Conservation (phyloP, 306 rosid genomes). For the Luffa acutangula region DNA sequence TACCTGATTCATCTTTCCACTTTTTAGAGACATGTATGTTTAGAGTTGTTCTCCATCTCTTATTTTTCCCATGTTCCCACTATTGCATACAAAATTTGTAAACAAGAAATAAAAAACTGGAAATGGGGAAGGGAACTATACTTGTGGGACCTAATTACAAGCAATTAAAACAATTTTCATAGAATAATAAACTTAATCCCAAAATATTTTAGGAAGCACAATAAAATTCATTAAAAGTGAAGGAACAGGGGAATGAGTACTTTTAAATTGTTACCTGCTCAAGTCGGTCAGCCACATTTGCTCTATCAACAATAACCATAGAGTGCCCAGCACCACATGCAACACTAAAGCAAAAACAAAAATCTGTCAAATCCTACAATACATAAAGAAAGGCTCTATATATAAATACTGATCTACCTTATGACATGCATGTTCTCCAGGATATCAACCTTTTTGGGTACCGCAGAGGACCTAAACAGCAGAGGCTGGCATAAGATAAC, state of each 20-base stretch:
- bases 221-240: not conserved
- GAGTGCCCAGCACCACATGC: slow-evolving; percentile 88
- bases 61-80: not conserved
- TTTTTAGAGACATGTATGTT: not conserved
- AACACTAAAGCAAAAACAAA: slow-evolving; percentile 47
- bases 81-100: not conserved
- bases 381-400: not conserved
- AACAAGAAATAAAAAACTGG: not conserved
- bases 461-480: slow-evolving; percentile 67
- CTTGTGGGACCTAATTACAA: not conserved
- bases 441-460: slow-evolving; percentile 86
- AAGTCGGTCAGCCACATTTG: slow-evolving; percentile 59
- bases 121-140: not conserved
- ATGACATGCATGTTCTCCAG: slow-evolving; percentile 92
- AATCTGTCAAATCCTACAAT: slow-evolving; percentile 8
- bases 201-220: not conserved
- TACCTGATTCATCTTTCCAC: not conserved
- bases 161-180: not conserved
- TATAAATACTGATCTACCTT: slow-evolving; percentile 26
- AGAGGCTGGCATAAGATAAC: slow-evolving; percentile 3
- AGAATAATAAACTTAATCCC: not conserved
- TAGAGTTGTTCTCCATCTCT: not conserved
- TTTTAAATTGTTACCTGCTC: slow-evolving; percentile 50
- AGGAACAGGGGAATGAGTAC: not conserved
- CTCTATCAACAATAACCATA: slow-evolving; percentile 80